These are phyloP conservation scores for Thelonectria olida DNA, from an alignment of 2,329 filamentous ascomycete species.

Conservation along the genomic window DNA sequence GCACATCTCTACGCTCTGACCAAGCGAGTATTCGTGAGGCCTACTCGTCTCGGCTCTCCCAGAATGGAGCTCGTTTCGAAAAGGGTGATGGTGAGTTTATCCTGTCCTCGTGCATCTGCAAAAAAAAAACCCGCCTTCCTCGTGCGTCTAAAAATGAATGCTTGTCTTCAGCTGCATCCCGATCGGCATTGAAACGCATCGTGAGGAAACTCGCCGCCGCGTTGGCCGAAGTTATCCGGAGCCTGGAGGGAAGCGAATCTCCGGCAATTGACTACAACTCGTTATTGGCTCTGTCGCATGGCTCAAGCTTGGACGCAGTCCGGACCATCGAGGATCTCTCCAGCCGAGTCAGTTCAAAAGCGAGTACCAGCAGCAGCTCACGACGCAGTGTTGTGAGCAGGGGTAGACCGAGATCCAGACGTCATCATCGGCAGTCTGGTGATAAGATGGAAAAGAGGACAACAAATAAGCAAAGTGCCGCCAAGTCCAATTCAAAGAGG, in stretches of 20 bases:
- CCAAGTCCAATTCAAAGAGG: constrained; percentile 5
- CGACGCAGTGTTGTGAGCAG: constrained; percentile 29
- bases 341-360: constrained; percentile 37
- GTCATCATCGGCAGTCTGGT: constrained; percentile 17
- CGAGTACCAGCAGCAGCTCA: constrained; percentile 26
- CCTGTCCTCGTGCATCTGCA: constrained; percentile 17
- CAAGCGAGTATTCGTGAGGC: constrained; percentile 52
- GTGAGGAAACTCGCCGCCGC: constrained; percentile 54
- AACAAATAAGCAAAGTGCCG: constrained; percentile 1
- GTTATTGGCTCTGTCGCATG: constrained; percentile 56
- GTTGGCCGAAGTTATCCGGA: constrained; percentile 51
- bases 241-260: constrained; percentile 42
- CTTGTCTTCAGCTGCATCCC: constrained; percentile 46
- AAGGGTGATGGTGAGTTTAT: constrained; percentile 57
- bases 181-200: constrained; percentile 51
- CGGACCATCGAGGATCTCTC: constrained; percentile 59
- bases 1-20: constrained; percentile 50
- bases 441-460: constrained; percentile 17
- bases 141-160: constrained; percentile 25
- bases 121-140: constrained; percentile 11
- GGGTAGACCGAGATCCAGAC: constrained; percentile 27
- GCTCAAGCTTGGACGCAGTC: constrained; percentile 58
- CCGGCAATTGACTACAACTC: constrained; percentile 55
- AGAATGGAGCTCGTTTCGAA: constrained; percentile 53
- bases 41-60: constrained; percentile 53